Evolutionary conservation across 2,329 filamentous ascomycete species (phyloP).

Genomic region (Phialophora expanda): DNA sequence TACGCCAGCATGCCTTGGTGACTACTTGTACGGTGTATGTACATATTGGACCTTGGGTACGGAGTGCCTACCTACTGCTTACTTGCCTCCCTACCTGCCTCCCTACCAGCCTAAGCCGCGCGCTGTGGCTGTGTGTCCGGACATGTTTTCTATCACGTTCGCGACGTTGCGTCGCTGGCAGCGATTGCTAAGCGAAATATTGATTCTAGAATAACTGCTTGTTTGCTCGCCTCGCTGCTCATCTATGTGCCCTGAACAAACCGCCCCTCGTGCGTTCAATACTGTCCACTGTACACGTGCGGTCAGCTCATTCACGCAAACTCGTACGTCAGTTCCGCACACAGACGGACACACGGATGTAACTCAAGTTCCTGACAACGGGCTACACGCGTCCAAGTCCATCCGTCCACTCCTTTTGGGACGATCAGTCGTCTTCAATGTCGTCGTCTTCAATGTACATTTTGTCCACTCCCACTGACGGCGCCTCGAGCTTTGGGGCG

Average conservation of each 20-base stretch:
- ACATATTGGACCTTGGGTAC: too few species aligned
- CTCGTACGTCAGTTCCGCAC: neutral
- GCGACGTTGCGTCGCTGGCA: too few species aligned
- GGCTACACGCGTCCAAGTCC: neutral
- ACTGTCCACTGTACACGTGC: neutral
- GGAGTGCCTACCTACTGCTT: too few species aligned
- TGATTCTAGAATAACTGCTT: neutral
- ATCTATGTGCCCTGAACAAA: neutral
- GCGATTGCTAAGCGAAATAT: neutral
- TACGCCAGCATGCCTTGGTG: too few species aligned
- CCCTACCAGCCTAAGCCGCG: too few species aligned
- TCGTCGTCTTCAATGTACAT: slow-evolving; percentile 81
- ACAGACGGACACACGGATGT: neutral
- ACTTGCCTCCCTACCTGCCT: too few species aligned
- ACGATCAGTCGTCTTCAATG: slow-evolving; percentile 69
- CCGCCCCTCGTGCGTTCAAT: too few species aligned
- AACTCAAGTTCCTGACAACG: neutral
- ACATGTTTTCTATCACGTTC: too few species aligned
- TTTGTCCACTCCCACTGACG: slow-evolving; percentile 64
- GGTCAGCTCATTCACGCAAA: neutral
- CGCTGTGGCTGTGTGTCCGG: too few species aligned
- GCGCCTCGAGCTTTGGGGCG: neutral
- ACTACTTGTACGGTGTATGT: too few species aligned
- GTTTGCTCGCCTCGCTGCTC: neutral
- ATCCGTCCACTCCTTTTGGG: neutral